These are phyloP conservation scores for Cladosporium phlei DNA, from an alignment of 2,329 filamentous ascomycete species.

Conservation along the genomic window DNA sequence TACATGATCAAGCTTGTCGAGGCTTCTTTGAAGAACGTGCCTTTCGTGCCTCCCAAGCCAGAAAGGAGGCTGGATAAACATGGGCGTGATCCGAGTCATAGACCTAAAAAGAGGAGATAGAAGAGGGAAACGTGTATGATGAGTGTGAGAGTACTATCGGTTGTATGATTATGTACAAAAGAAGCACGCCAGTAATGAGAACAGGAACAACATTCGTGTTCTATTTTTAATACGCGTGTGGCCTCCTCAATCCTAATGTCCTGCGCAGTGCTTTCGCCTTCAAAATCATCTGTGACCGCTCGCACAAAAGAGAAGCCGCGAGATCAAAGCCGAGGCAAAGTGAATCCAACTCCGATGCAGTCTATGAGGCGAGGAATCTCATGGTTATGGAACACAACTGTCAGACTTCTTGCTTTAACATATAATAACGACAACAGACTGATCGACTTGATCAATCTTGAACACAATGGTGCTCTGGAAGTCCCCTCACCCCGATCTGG, in stretches of 20 bases:
- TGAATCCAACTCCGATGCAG: no score
- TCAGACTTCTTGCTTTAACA: no score
- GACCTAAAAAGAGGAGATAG: slow-evolving; percentile 31
- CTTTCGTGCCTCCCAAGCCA: slow-evolving; percentile 31
- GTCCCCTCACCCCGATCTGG: slow-evolving; percentile 40
- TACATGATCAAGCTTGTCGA: slow-evolving; percentile 36
- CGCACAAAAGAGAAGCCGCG: no score
- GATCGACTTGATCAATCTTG: no score
- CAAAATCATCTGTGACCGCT: no score
- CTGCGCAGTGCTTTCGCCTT: no score
- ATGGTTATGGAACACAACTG: no score
- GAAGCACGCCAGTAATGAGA: slow-evolving; percentile 10
- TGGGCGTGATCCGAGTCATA: slow-evolving; percentile 33
- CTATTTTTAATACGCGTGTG: no score
- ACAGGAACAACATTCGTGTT: background rate
- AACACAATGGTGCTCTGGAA: slow-evolving; percentile 22
- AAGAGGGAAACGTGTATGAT: background rate
- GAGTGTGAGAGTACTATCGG: background rate
- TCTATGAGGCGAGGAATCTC: no score
- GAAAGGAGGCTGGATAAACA: slow-evolving; percentile 33
- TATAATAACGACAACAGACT: no score
- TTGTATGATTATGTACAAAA: slow-evolving; percentile 14
- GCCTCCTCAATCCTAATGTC: no score
- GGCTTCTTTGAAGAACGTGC: slow-evolving; percentile 25
- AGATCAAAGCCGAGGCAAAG: no score